Conservation (phyloP, 345 rosid genomes). For the Psidium friedrichsthalianum region DNA sequence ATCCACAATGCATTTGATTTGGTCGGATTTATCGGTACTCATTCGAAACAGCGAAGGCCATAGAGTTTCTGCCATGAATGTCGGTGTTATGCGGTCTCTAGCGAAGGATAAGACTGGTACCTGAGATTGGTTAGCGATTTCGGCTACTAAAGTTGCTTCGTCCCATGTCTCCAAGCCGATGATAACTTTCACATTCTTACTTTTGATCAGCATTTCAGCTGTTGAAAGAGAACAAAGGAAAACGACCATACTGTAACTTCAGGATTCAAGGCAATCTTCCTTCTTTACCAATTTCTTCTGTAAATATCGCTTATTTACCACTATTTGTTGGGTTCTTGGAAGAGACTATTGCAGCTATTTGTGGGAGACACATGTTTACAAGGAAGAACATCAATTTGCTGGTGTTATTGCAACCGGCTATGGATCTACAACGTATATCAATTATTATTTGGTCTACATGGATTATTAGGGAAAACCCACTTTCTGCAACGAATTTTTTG, state of each 20-base stretch:
- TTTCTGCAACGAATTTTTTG: no score
- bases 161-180: slow-evolving; percentile 36
- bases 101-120: slow-evolving; percentile 33
- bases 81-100: slow-evolving; percentile 12
- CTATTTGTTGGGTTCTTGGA: no score
- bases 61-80: slow-evolving; percentile 12
- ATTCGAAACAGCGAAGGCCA: slow-evolving; percentile 12
- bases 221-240: not conserved
- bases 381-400: no score
- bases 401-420: no score
- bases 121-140: slow-evolving; percentile 14
- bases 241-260: not conserved
- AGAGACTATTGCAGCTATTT: no score
- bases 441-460: no score
- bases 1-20: slow-evolving; percentile 28
- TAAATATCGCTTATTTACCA: no score
- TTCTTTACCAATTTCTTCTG: no score
- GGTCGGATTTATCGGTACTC: slow-evolving; percentile 12
- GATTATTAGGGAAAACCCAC: no score
- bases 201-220: slow-evolving; percentile 23
- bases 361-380: no score
- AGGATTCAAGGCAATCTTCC: not conserved
- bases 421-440: no score
- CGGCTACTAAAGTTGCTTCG: slow-evolving; percentile 30
- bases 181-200: slow-evolving; percentile 19